Percentiles rank a stretch among this genome's conserved stretches.
Evolutionary conservation across 78 protist genomes (phyloP).

Genomic region (Dictyostelium intermedium): DNA sequence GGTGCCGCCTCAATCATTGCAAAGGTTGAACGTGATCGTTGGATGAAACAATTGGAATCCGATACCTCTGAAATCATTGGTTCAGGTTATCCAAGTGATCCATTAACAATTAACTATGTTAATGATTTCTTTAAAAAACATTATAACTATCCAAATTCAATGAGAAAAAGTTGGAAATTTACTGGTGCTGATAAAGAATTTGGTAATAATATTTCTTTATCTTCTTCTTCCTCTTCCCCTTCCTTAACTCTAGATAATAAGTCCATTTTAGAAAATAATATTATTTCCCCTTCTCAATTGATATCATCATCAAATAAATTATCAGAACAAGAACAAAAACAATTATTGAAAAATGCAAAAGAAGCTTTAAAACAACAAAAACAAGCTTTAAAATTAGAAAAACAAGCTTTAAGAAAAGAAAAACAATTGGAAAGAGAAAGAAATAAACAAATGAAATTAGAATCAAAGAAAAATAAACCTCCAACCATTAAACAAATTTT

Average conservation of each 20-base stretch:
- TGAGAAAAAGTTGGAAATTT: slow-evolving; percentile 6
- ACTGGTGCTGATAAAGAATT: background rate
- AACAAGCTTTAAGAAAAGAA: background rate
- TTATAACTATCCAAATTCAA: background rate
- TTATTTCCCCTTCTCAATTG: too few relatives aligned
- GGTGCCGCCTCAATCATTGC: slow-evolving; percentile 60
- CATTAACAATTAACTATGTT: background rate
- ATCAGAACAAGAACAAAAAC: background rate
- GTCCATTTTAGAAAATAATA: too few relatives aligned
- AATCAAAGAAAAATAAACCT: background rate
- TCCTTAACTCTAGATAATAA: background rate
- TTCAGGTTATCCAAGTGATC: slow-evolving; percentile 49
- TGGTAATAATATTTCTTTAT: background rate
- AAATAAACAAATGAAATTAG: background rate
- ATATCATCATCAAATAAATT: background rate
- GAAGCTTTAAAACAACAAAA: background rate
- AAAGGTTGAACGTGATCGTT: slow-evolving; percentile 45
- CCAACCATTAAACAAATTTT: background rate
- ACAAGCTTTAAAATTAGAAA: background rate
- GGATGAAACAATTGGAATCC: background rate
- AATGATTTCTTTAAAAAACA: background rate
- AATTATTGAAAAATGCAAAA: background rate
- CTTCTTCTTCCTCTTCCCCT: background rate
- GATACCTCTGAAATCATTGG: background rate
- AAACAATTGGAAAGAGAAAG: background rate